Conservation (phyloP, 75 land plant species). For the Sequoiadendron giganteum region DNA sequence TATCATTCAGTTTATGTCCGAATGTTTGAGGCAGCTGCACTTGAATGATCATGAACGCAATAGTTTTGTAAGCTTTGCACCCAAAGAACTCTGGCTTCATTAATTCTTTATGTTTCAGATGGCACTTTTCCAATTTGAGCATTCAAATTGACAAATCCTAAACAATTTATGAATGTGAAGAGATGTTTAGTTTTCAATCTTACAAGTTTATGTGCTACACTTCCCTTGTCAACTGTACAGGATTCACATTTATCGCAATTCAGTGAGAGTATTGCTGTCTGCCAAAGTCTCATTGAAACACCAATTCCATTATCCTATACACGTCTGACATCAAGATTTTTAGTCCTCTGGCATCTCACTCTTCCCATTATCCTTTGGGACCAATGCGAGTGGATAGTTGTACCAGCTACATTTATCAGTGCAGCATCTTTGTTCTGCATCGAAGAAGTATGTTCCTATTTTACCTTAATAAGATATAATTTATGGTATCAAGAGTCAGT, state of each 20-base stretch:
- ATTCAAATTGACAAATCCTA: background rate
- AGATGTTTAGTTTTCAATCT: background rate
- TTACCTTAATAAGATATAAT: background rate
- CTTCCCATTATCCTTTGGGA: slow-evolving; percentile 96
- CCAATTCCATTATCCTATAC: slow-evolving; percentile 97
- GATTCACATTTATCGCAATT: slow-evolving; percentile 71
- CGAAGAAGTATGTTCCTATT: slow-evolving; percentile 67
- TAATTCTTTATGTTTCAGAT: background rate
- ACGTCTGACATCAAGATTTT: slow-evolving; percentile 88
- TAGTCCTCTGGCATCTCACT: slow-evolving; percentile 93
- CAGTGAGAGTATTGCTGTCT: slow-evolving; percentile 72
- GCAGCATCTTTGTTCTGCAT: slow-evolving; percentile 94
- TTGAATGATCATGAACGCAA: slow-evolving; percentile 51
- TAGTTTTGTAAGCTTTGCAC: slow-evolving; percentile 53
- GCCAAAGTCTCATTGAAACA: slow-evolving; percentile 84
- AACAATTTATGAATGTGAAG: background rate
- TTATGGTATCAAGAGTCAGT: background rate
- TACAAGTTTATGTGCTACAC: background rate
- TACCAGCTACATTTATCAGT: slow-evolving; percentile 93
- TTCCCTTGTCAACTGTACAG: slow-evolving; percentile 26
- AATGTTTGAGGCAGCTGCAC: slow-evolving; percentile 46
- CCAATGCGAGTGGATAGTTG: slow-evolving; percentile 87
- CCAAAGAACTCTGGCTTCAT: too few relatives aligned
- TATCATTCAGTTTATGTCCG: slow-evolving; percentile 74
- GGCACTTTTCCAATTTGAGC: background rate